phyloP scores from a whole-genome alignment of 2,329 filamentous ascomycete species.

The Colletotrichum karsti region DNA sequence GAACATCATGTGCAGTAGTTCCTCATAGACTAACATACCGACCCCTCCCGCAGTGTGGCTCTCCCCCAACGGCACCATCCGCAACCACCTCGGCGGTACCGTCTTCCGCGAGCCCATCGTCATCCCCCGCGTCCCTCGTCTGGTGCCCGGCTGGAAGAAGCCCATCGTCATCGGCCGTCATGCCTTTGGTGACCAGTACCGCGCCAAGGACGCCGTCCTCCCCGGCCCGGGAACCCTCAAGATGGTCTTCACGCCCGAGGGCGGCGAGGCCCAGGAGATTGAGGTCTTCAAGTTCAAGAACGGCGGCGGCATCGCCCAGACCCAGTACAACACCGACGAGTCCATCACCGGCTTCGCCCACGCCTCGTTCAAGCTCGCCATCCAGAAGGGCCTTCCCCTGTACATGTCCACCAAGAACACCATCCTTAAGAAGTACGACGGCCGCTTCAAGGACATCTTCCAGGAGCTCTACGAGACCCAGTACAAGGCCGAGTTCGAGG shows the following conservation, averaged over 20 bases:
- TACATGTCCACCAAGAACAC: conserved; percentile 99
- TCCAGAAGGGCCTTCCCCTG: conserved; percentile 87
- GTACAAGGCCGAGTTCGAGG: conserved; percentile 90
- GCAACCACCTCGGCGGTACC: conserved; percentile 83
- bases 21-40: conserved; percentile 9
- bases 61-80: conserved; percentile 92
- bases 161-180: conserved; percentile 99
- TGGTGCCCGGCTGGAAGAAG: conserved; percentile 98
- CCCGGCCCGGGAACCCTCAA: conserved; percentile 86
- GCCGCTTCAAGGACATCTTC: conserved; percentile 99
- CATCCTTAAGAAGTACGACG: conserved; percentile 98
- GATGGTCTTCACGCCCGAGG: conserved; percentile 92
- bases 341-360: conserved; percentile 96
- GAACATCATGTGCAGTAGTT: background rate
- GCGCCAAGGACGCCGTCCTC: conserved; percentile 90
- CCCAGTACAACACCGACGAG: conserved; percentile 98
- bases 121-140: conserved; percentile 89
- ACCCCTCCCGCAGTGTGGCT: conserved; percentile 79
- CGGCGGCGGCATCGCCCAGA: conserved; percentile 85
- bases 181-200: conserved; percentile 98
- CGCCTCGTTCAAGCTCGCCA: conserved; percentile 93
- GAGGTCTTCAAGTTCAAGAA: conserved; percentile 91
- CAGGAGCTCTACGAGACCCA: conserved; percentile 91
- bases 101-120: conserved; percentile 99
- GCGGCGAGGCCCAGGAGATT: conserved; percentile 83